phyloP scores from a whole-genome alignment of 306 rosid genomes.

The Vigna mungo region DNA sequence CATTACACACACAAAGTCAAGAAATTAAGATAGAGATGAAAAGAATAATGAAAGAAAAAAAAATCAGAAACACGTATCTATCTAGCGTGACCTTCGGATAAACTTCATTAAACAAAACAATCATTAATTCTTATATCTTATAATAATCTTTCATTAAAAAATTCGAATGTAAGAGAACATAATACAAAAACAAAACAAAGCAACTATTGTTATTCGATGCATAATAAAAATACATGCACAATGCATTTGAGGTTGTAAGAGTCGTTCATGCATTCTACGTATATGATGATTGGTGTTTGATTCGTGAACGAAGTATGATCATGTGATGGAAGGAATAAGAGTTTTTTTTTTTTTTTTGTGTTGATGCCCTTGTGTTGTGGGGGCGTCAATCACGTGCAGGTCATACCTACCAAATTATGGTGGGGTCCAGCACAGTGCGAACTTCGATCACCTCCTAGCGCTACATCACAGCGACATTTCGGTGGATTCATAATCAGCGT shows the following conservation, averaged over 20 bases:
- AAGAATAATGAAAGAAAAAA: background rate
- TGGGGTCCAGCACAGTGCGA: constrained; percentile 12
- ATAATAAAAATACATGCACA: constrained; percentile 2
- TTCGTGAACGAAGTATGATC: background rate
- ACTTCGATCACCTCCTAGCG: background rate
- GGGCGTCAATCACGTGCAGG: constrained; percentile 41
- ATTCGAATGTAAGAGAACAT: too few relatives aligned
- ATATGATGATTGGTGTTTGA: constrained; percentile 4
- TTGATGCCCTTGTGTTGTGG: constrained; percentile 21
- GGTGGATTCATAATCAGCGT: background rate
- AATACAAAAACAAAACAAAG: too few relatives aligned
- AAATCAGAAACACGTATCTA: background rate
- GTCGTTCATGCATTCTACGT: constrained; percentile 26
- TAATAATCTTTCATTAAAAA: too few relatives aligned
- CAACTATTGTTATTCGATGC: background rate
- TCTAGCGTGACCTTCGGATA: too few relatives aligned
- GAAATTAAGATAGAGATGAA: background rate
- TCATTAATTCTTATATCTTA: too few relatives aligned
- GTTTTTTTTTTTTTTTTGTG: background rate
- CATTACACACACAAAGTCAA: background rate
- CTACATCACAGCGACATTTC: constrained; percentile 16
- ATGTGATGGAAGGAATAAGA: background rate
- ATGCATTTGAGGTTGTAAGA: constrained; percentile 24
- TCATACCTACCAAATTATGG: constrained; percentile 27
- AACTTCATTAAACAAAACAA: too few relatives aligned